A percentile compares a stretch with the other conserved stretches of the same genome.
phyloP scores from a whole-genome alignment of 108 stramenopile genomes.

The Cyclotella atomus region DNA sequence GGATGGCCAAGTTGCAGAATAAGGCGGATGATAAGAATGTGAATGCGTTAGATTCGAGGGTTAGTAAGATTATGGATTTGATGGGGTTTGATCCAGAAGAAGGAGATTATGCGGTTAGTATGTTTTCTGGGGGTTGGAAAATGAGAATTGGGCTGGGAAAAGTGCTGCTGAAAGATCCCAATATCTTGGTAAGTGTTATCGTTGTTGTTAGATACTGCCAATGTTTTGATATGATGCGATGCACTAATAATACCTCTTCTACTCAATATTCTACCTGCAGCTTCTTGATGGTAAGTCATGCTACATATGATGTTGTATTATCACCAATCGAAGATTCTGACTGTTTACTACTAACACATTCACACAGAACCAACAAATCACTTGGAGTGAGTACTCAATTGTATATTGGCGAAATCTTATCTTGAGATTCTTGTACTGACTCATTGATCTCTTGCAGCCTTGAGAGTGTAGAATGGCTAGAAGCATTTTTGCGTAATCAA shows the following conservation, averaged over 20 bases:
- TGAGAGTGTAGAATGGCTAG: constrained; percentile 97
- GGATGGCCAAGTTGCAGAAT: constrained; percentile 89
- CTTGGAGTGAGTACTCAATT: constrained; percentile 36
- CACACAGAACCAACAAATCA: constrained; percentile 51
- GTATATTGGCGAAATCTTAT: constrained; percentile 6
- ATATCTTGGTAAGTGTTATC: constrained; percentile 64
- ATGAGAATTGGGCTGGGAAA: constrained; percentile 99
- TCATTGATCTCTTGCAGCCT: constrained; percentile 32
- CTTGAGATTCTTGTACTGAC: background rate
- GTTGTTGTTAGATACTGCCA: too few species aligned
- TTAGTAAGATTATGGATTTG: constrained; percentile 91
- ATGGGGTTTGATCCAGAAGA: constrained; percentile 95
- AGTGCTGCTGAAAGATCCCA: constrained; percentile 92
- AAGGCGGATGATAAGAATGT: constrained; percentile 87
- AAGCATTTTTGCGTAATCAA: constrained; percentile 92
- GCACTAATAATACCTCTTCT: too few species aligned
- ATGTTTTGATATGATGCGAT: too few species aligned
- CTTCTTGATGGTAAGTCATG: background rate
- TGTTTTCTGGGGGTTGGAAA: constrained; percentile 98
- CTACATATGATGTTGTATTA: background rate
- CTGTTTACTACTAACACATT: background rate
- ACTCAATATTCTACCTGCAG: too few species aligned
- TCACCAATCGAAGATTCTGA: background rate
- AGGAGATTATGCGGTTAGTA: constrained; percentile 79
- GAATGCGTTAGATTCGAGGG: constrained; percentile 80